Conservation (phyloP, 2,329 filamentous ascomycete species). For the Coleophoma crateriformis region DNA sequence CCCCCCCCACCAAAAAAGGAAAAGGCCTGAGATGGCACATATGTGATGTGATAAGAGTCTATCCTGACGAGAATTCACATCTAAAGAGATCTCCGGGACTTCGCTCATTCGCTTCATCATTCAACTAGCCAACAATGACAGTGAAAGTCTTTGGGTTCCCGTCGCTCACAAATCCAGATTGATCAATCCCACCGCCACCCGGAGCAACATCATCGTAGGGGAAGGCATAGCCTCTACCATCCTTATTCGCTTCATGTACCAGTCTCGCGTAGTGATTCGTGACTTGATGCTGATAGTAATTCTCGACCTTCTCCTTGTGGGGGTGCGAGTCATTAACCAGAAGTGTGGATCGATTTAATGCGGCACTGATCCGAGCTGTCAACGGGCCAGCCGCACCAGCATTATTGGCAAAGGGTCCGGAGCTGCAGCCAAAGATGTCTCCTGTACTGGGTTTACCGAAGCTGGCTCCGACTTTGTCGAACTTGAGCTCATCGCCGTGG, state of each 20-base stretch:
- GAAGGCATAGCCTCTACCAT: constrained; percentile 59
- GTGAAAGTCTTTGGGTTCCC: constrained; percentile 11
- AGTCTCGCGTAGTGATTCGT: constrained; percentile 62
- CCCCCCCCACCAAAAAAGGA: too few relatives aligned
- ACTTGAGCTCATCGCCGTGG: constrained; percentile 39
- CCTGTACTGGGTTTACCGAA: constrained; percentile 50
- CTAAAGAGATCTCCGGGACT: too few relatives aligned
- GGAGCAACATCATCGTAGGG: constrained; percentile 64
- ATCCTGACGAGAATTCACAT: too few relatives aligned
- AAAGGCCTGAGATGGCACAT: too few relatives aligned
- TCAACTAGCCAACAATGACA: constrained; percentile 8
- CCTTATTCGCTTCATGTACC: constrained; percentile 53
- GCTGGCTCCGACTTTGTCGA: constrained; percentile 31
- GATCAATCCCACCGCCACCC: constrained; percentile 47
- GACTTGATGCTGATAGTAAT: constrained; percentile 46
- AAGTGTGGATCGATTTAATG: constrained; percentile 19
- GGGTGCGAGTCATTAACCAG: constrained; percentile 41
- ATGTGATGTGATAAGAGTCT: too few relatives aligned
- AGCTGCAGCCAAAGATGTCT: constrained; percentile 63
- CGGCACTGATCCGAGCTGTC: constrained; percentile 18
- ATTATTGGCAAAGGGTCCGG: constrained; percentile 46
- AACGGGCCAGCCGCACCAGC: constrained; percentile 10
- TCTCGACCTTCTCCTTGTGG: constrained; percentile 38
- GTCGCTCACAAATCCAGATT: constrained; percentile 59
- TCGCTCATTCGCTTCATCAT: too few relatives aligned